Base-by-base conservation (phyloP, 768 basidiomycete genomes). In the Mrakia gelida region DNA sequence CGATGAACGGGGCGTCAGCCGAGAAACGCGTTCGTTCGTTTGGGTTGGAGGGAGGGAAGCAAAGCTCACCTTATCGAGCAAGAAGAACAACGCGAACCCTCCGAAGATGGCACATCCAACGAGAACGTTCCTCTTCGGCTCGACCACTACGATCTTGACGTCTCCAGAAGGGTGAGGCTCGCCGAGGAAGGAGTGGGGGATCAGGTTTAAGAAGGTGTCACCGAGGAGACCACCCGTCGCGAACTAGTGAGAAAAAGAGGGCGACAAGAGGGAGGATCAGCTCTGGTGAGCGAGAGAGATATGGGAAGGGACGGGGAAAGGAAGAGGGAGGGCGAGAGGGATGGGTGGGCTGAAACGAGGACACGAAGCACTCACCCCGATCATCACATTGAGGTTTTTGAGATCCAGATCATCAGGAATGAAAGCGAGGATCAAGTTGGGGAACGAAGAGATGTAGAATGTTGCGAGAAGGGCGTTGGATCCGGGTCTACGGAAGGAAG, bases 341-440 rank as follows among this genome's bases (percentile, higher is more conserved):
- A 26, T 32, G 6, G 34, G 38, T 68, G 11, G 34, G 65, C 65
- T 13, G 32, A 15, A 15, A 5, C 34, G 18, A 38, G 5, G 63
- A 38, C 2, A 32, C 7, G 30, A 2, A 30, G 11, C n/a, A 30
- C 32, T 63, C 62, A 30, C 28, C 28, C 28, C 32, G 15, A 65
- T 32, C 30, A 32, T 65, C 11, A 32, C 34, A 6, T 65, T 32
- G 0, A 65, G 21, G 16, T 34, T 65, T 15, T 65, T 38, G 7
- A 65, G 63, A 84, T 91, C 90, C 82, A 96, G 93, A 83, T 94
- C 87, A 74, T 92, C 91, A 41, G 94, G 94, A 81, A 96, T 95
- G 83, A 95, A 94, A 8, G 92, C 92, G 73, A 97, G 91, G 80
- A 97, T 94, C 81, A 97, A 92, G 86, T 97, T 97, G 71, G 94